Evolutionary conservation across 1,284 basidiomycete species (phyloP).

Genomic region (Melampsora occidentalis): DNA sequence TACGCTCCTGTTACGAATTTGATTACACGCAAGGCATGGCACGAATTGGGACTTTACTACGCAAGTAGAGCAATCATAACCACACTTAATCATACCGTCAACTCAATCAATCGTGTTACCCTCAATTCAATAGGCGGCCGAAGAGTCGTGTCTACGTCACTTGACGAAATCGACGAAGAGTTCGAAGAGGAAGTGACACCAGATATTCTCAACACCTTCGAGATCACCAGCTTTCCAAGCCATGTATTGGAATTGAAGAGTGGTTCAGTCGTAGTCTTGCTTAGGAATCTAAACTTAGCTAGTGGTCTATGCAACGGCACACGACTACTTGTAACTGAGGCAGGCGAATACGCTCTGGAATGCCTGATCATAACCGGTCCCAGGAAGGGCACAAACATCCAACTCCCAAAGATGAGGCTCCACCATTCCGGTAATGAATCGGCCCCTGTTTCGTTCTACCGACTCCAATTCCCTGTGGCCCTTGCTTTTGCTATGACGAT

Average conservation of each 20-base stretch:
- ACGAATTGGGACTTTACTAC: too few relatives aligned
- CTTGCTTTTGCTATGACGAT: slow-evolving; percentile 58
- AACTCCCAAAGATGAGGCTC: slow-evolving; percentile 6
- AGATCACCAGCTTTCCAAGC: background rate
- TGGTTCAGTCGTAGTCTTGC: background rate
- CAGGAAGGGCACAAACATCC: background rate
- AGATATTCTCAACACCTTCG: background rate
- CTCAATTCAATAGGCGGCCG: too few relatives aligned
- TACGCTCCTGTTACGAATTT: too few relatives aligned
- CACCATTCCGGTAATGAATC: background rate
- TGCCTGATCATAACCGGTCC: background rate
- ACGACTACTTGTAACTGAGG: background rate
- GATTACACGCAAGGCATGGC: too few relatives aligned
- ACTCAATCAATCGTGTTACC: too few relatives aligned
- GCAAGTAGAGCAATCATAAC: too few relatives aligned
- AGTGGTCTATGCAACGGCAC: slow-evolving; percentile 25
- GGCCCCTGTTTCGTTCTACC: slow-evolving; percentile 48
- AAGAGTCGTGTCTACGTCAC: background rate
- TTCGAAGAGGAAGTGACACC: background rate
- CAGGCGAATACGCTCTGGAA: background rate
- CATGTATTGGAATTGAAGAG: background rate
- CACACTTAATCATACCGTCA: too few relatives aligned
- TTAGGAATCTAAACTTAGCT: background rate
- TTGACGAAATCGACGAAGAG: slow-evolving; percentile 9
- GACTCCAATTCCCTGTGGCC: slow-evolving; percentile 55